These are phyloP conservation scores for Yamadazyma tumulicola DNA, from an alignment of 805 yeast species.

Conservation along the genomic window DNA sequence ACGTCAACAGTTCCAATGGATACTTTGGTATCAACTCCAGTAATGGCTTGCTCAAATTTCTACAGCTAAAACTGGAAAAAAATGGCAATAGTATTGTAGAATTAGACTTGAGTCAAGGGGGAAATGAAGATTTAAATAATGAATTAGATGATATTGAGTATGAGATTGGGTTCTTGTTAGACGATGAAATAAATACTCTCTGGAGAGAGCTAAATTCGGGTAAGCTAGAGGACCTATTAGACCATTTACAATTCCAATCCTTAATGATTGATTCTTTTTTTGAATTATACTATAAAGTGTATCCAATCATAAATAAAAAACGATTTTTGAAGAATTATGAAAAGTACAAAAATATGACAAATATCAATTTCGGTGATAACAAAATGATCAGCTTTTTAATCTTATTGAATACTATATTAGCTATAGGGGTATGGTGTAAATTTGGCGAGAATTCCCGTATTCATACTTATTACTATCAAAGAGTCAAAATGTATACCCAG, in stretches of 20 bases:
- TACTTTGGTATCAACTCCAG: constrained; percentile 65
- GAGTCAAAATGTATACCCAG: constrained; percentile 13
- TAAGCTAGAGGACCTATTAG: constrained; percentile 17
- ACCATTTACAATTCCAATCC: constrained; percentile 13
- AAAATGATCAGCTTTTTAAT: constrained; percentile 15
- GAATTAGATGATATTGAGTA: constrained; percentile 11
- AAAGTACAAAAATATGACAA: constrained; percentile 7
- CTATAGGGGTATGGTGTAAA: constrained; percentile 21
- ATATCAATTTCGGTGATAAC: constrained; percentile 8
- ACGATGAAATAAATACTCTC: constrained; percentile 15
- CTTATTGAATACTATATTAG: constrained; percentile 16
- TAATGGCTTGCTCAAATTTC: constrained; percentile 49
- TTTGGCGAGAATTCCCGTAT: constrained; percentile 17
- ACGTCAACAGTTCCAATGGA: constrained; percentile 46
- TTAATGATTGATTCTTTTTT: constrained; percentile 15
- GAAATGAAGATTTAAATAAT: constrained; percentile 3
- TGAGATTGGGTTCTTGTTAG: constrained; percentile 12
- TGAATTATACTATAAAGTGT: constrained; percentile 16
- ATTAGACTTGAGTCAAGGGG: constrained; percentile 14
- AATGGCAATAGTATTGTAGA: constrained; percentile 23
- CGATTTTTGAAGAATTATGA: constrained; percentile 14
- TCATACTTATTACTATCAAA: constrained; percentile 17
- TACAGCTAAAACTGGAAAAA: constrained; percentile 32
- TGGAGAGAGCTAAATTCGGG: constrained; percentile 16
- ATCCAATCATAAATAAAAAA: constrained; percentile 18